phyloP scores from a whole-genome alignment of 768 basidiomycete species.

The Auricularia cornea region DNA sequence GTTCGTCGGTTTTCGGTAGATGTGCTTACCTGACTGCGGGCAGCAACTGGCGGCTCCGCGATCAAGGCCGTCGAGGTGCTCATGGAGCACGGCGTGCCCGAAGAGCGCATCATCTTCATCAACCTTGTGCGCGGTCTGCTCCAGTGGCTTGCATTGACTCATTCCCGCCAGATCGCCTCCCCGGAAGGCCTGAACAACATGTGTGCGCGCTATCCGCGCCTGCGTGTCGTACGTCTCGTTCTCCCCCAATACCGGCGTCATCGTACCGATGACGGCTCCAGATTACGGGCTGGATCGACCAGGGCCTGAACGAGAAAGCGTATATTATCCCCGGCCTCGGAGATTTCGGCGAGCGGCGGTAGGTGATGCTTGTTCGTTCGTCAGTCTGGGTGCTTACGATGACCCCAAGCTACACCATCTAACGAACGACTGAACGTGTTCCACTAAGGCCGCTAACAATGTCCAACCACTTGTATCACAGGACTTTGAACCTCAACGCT shows the following conservation, averaged over 20 bases:
- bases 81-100: slow-evolving; percentile 83
- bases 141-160: slow-evolving; percentile 15
- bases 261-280: slow-evolving; percentile 20
- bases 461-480: not conserved
- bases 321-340: slow-evolving; percentile 93
- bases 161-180: slow-evolving; percentile 57
- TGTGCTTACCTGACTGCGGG: not conserved
- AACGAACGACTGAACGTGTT: not conserved
- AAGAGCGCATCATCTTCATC: slow-evolving; percentile 91
- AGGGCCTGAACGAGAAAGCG: slow-evolving; percentile 83
- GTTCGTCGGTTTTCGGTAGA: slow-evolving; percentile 15
- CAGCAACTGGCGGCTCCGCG: slow-evolving; percentile 93
- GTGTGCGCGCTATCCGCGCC: slow-evolving; percentile 61
- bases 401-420: not conserved
- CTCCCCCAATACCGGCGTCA: not conserved
- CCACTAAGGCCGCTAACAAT: not conserved
- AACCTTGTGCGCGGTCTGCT: slow-evolving; percentile 79
- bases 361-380: no score
- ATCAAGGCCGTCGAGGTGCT: slow-evolving; percentile 96
- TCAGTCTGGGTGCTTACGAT: not conserved
- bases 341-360: slow-evolving; percentile 94
- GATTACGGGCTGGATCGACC: slow-evolving; percentile 95
- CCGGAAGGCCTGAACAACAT: slow-evolving; percentile 85
- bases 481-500: no score
- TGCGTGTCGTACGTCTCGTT: slow-evolving; percentile 58